Evolutionary conservation across 371 early-diverging fungal genomes (phyloP), one percentile per base, ranked within the genome.

Genomic region (Nematocida minor): DNA sequence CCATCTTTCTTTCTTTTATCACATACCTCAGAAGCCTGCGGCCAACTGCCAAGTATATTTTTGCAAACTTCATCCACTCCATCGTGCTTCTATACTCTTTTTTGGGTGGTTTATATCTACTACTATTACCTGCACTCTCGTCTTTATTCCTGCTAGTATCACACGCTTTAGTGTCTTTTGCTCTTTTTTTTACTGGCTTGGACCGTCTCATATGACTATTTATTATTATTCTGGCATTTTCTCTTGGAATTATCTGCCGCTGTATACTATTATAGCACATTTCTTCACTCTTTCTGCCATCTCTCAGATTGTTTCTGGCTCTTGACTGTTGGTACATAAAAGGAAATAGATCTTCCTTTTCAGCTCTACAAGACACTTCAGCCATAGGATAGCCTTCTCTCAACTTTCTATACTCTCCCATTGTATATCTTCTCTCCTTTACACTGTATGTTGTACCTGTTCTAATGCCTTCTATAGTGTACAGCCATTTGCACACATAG

Each of bases 61-160:
- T 86, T 66, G 96, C 95, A 31, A 93, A 94, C 87, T 96, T 97
- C 34, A 94, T 92, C 97, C 97, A 98, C 85, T 95, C 95, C 27
- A 97, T 87, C 80, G 97, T 94, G 2, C 89, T 88, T 84, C 94
- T 94, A 89, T 95, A 97, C 85, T 95, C 96, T 85, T 96, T 94
- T 63, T 96, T 95, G 2, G 92, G 89, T 81, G 91, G 90, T 53
- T 95, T 88, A 83, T 93, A 91, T 47, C 91, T 89, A 34, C 55
- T 55, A 11, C 62, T 53, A 32, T 9, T 42, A 7, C 22, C 2
- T 51, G 11, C 7, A n/a, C 27, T 51, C n/a, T 51, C 2, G 9
- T 51, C 1, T 11, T 11, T 1, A 22, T 51, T 51, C 22, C 11
- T 27, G 9, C 2, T 9, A n/a, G n/a, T n/a, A n/a, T n/a, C n/a